Evolutionary conservation across 2,329 filamentous ascomycete species (phyloP).

Genomic region (Chalara sp.): DNA sequence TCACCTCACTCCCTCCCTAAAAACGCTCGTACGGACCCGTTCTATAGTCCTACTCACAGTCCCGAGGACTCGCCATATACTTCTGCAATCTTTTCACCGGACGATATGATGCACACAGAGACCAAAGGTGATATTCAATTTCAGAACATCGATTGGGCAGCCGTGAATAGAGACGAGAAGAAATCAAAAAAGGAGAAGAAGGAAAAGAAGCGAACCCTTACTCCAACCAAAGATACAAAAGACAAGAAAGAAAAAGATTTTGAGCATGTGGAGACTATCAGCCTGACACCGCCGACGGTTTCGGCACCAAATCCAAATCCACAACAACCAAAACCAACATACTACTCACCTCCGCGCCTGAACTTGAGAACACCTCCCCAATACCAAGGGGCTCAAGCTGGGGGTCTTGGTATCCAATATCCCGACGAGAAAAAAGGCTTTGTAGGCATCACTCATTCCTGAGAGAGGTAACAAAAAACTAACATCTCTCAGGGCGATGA

Average conservation of each 20-base stretch:
- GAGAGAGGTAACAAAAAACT: not conserved
- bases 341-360: not conserved
- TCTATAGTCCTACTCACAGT: not conserved
- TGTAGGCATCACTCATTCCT: not conserved
- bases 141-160: not conserved
- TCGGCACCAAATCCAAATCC: not conserved
- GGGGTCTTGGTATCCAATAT: not conserved
- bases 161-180: constrained; percentile 1
- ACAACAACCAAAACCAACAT: not conserved
- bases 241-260: not conserved
- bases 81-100: not conserved
- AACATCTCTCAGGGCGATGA: not conserved
- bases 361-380: not conserved
- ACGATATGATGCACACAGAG: not conserved
- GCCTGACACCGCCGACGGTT: not conserved
- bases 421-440: not conserved
- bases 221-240: not conserved
- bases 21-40: not conserved
- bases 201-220: not conserved
- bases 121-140: not conserved
- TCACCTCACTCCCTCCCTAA: not conserved
- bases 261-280: not conserved
- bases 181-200: constrained; percentile 6
- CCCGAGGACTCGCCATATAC: not conserved
- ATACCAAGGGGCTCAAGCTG: not conserved